Percentiles rank a stretch among this genome's conserved stretches.
These are phyloP conservation scores for Psidium guajava DNA, from an alignment of 345 rosid species.

Conservation along the genomic window DNA sequence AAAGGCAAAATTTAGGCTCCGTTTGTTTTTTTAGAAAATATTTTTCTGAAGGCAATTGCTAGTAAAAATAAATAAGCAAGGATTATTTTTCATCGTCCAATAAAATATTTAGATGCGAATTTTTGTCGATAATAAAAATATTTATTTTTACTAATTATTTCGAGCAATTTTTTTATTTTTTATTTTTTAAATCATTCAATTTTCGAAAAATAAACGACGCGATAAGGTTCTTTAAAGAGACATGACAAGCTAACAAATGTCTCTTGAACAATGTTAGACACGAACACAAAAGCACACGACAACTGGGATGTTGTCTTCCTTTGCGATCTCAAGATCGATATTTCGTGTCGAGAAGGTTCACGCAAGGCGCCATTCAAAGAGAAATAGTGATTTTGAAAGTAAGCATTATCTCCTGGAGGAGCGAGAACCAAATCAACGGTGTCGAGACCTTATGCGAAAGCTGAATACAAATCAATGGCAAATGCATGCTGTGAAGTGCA, in stretches of 20 bases:
- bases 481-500: rapidly evolving
- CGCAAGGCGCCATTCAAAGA: neutral
- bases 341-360: neutral
- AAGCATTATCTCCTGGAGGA: neutral
- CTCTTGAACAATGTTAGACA: neutral
- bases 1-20: neutral
- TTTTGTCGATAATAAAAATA: too few species aligned
- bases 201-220: too few species aligned
- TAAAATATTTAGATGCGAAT: too few species aligned
- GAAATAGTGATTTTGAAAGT: neutral
- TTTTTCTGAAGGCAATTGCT: too few species aligned
- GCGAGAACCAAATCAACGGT: rapidly evolving
- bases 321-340: neutral
- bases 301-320: neutral
- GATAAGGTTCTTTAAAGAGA: neutral
- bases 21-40: too few species aligned
- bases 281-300: neutral
- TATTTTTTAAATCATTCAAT: too few species aligned
- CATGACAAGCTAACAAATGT: neutral
- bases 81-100: too few species aligned
- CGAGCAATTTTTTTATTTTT: too few species aligned
- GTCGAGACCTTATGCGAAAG: neutral
- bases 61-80: too few species aligned
- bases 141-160: too few species aligned
- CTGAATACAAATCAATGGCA: neutral